These are phyloP conservation scores for Blastobotrys ciferrii DNA, from an alignment of 1,139 yeast species.

Conservation along the genomic window DNA sequence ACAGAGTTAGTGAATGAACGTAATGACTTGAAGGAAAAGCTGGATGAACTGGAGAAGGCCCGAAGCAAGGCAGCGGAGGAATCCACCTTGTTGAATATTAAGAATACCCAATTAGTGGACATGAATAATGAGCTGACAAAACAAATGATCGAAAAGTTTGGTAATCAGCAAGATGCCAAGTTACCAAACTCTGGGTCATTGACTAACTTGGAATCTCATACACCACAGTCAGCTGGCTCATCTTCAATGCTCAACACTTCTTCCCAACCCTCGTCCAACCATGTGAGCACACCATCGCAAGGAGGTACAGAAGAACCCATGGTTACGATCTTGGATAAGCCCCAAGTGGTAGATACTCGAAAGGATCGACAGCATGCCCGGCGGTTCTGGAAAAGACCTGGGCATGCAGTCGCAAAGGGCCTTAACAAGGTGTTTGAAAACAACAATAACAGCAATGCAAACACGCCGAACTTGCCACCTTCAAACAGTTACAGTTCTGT, in stretches of 20 bases:
- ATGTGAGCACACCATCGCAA: constrained; percentile 2
- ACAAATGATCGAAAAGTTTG: constrained; percentile 39
- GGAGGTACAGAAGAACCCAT: constrained; percentile 30
- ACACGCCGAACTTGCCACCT: neutral
- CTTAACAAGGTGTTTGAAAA: constrained; percentile 36
- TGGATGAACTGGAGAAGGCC: constrained; percentile 27
- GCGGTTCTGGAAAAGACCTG: constrained; percentile 40
- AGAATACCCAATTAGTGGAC: constrained; percentile 39
- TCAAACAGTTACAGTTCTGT: constrained; percentile 19
- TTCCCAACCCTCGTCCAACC: neutral
- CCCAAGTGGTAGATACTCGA: constrained; percentile 23
- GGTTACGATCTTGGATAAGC: constrained; percentile 35
- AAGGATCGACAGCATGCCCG: constrained; percentile 29
- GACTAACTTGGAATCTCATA: constrained; percentile 10
- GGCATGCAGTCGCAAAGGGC: constrained; percentile 40
- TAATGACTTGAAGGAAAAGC: constrained; percentile 36
- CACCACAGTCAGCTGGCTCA: neutral
- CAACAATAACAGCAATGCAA: constrained; percentile 23
- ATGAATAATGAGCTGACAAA: constrained; percentile 39
- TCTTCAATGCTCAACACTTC: neutral
- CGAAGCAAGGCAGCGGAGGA: constrained; percentile 37
- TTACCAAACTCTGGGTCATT: constrained; percentile 11
- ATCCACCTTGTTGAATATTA: constrained; percentile 33
- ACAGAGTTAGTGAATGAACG: constrained; percentile 34
- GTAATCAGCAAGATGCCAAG: constrained; percentile 14